Base-by-base conservation (phyloP, 306 rosid genomes). In the Lotus japonicus region DNA sequence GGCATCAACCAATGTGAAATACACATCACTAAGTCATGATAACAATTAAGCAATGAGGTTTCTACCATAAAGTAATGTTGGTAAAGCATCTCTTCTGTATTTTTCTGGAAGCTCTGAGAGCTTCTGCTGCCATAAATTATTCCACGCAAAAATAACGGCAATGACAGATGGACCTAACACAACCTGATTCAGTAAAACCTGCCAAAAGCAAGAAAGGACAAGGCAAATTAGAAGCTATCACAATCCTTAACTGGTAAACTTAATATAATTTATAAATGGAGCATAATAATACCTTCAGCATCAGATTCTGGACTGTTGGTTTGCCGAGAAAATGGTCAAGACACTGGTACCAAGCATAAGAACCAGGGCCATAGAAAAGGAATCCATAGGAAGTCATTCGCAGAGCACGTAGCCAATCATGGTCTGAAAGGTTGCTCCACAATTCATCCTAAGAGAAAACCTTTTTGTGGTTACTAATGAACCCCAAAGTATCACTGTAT, bases 141-240 rank as follows among this genome's bases (percentile, higher is more conserved):
- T 94, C 98, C 97, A 94, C 6, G 96, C 98, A 85, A 94, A 94
- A 28, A 88, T 81, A 63, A 85, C 96, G 64, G 90, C 95, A 81
- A 94, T 94, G 66, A 90, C 98, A 67, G 61, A 67, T 35, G 98
- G 98, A 58, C 98, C 97, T 65, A 94, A 90, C 63, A 88, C 85
- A 80, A 94, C 45, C 85, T 94, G 97, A 83, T 94, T 94, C 53
- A 94, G 72, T n/a, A 90, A 54, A 85, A 94, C 94, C 98, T 94
- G 72, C 36, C 48, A 80, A 39, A 43, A 56, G 63, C n/a, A 17
- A 51, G 9, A 38, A 21, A 50, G 19, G 35, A 15, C 13, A 11
- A n/a, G 53, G 23, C 5, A 35, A 50, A 46, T 58, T 52, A 68
- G 74, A 57, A 18, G 45, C 11, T 13, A 44, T 59, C 51, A 69